These are phyloP conservation scores for Septoria linicola DNA, from an alignment of 2,329 filamentous ascomycete species.

Conservation along the genomic window DNA sequence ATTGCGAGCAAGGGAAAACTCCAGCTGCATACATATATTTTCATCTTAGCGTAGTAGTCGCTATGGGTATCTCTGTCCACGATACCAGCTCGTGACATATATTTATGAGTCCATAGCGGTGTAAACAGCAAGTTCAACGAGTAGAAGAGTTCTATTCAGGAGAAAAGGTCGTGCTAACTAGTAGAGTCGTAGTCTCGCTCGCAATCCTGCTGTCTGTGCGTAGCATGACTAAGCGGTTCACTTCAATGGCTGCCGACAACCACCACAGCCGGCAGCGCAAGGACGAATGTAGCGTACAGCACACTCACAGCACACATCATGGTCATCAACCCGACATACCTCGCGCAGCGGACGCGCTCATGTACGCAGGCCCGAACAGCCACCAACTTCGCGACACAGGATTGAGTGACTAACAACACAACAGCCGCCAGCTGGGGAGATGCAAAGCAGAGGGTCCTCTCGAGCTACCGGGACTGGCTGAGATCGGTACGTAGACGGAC, in stretches of 20 bases:
- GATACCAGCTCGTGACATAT: no score
- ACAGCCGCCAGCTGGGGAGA: slow-evolving; percentile 85
- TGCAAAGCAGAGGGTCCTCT: slow-evolving; percentile 81
- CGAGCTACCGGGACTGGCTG: slow-evolving; percentile 92
- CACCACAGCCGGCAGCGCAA: not conserved
- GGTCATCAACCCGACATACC: slow-evolving; percentile 86
- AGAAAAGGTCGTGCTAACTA: no score
- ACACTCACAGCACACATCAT: slow-evolving; percentile 30
- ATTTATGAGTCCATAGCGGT: no score
- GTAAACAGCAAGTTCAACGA: no score
- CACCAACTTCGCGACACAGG: not conserved
- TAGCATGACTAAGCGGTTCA: not conserved
- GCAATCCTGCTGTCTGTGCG: no score
- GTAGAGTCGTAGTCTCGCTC: no score
- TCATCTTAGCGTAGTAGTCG: no score
- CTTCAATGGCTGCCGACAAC: slow-evolving; percentile 1
- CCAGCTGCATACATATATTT: no score
- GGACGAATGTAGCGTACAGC: not conserved
- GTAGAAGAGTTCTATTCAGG: no score
- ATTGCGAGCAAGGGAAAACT: no score
- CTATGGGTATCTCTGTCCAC: no score
- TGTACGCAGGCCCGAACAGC: slow-evolving; percentile 40
- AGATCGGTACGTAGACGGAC: slow-evolving; percentile 73
- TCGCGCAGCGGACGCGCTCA: slow-evolving; percentile 61
- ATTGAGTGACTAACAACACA: slow-evolving; percentile 23